Base-by-base conservation (phyloP, 164 flowering plant genomes). In the Aristolochia californica region DNA sequence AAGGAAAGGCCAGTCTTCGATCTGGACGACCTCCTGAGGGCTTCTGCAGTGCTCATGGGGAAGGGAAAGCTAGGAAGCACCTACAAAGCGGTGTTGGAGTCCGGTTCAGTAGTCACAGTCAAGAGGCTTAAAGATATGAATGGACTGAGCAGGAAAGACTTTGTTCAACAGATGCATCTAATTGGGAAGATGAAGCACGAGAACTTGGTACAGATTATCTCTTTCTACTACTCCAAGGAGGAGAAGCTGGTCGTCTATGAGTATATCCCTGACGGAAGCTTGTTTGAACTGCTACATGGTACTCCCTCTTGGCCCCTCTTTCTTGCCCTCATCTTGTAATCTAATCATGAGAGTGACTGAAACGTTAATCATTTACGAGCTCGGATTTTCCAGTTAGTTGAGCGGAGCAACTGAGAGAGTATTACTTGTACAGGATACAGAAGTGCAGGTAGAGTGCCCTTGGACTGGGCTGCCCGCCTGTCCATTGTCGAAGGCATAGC, bases 201-300 rank as follows among this genome's bases (percentile, higher is more conserved):
- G 27, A 83, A 83, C 64, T 66, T 85, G 5, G 80, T 74, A 5
- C 56, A 68, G 53, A 67, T 80, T 5, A 28, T 77, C 25, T 72
- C 89, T 18, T 80, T 72, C 61, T 83, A 71, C 70, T 62, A 67
- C 40, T 73, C 87, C 53, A 77, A 71, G 56, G 82, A 85, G 27
- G 83, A 85, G 62, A 81, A 80, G 70, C 74, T 85, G 17, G 57
- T 85, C 17, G 50, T 85, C 26, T 75, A 72, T 53, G 87, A 83
- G 50, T 78, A 69, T 25, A 58, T 80, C 24, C 71, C 79, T 5
- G 43, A 67, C 43, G 80, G 80, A 0, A 78, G 54, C 65, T 60
- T 85, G 73, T 78, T 70, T 58, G 66, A 70, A 43, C 78, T 80
- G 10, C 61, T 85, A 53, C 94, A 85, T 61, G 89, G 94, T 83